phyloP scores from a whole-genome alignment of 768 basidiomycete genomes.

The Leucocoprinus leucothites region DNA sequence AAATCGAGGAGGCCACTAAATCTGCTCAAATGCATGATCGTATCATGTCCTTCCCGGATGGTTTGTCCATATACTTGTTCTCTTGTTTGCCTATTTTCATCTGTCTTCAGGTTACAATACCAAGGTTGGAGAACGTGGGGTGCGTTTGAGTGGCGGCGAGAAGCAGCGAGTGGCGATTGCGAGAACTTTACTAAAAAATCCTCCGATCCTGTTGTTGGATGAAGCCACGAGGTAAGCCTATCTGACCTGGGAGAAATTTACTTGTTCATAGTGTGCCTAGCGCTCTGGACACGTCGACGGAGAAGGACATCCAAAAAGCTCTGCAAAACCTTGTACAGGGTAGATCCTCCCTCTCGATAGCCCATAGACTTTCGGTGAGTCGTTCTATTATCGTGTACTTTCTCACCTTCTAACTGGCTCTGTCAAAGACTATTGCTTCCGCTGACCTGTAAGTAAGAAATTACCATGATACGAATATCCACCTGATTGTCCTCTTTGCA shows the following conservation, averaged over 20 bases:
- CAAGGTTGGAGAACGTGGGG: conserved; percentile 86
- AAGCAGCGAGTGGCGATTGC: conserved; percentile 90
- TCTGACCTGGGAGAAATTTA: not conserved
- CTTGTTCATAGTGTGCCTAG: conserved; percentile 28
- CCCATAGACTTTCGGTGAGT: conserved; percentile 74
- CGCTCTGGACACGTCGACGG: conserved; percentile 87
- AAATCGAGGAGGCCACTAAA: conserved; percentile 75
- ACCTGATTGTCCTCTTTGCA: conserved; percentile 22
- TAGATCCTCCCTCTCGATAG: conserved; percentile 73
- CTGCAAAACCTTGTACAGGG: conserved; percentile 76
- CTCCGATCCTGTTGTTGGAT: conserved; percentile 75
- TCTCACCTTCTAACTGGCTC: conserved; percentile 16
- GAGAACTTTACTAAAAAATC: conserved; percentile 81
- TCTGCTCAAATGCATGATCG: conserved; percentile 89
- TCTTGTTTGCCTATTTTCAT: conserved; percentile 2
- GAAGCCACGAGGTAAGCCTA: conserved; percentile 63
- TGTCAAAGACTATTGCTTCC: conserved; percentile 49
- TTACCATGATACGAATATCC: not conserved
- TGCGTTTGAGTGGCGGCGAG: conserved; percentile 83
- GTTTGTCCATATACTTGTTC: conserved; percentile 19
- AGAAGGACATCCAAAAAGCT: conserved; percentile 86
- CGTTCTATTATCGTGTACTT: conserved; percentile 2
- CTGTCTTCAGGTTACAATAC: conserved; percentile 62
- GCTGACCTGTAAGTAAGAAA: conserved; percentile 51
- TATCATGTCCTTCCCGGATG: conserved; percentile 80